Evolutionary conservation across 306 rosid genomes (phyloP), one percentile per base, ranked within the genome.

Genomic region (Lotus japonicus): DNA sequence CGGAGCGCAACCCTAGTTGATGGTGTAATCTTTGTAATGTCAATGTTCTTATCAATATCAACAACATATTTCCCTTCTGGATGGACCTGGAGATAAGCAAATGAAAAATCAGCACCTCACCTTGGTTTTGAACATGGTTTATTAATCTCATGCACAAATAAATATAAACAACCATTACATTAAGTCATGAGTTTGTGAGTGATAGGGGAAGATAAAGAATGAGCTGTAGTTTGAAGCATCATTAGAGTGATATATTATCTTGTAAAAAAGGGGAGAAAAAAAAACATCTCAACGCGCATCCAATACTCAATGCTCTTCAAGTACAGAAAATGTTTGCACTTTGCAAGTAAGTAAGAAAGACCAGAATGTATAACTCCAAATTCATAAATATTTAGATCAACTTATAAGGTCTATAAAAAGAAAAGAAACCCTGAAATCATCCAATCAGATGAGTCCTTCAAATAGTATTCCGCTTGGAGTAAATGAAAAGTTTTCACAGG

Each of bases 11-110:
- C 99, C 77, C 97, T 82, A 6, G 99, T 95, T 11, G 99, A 90
- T 15, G 99, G 99, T 2, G 97, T 95, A 26, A 95, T 95, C 87
- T 95, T 95, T 0, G 99, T 90, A 65, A 95, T 85, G 83, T 95
- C 99, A 48, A 94, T 95, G 69, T 36, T 90, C 79, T 95, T 95
- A 70, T 95, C 99, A 19, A 95, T 88, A 77, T 95, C 99, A 65
- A 95, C 99, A 21, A 95, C 99, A 64, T 95, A 95, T 63, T 95
- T 95, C 55, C 99, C 99, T 80, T 95, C 99, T 0, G 99, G 99
- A 46, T 95, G 99, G 73, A 95, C 99, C 99, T 95, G 75, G 14
- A 35, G 17, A 50, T 60, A 7, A 64, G 52, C 56, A 31, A 33
- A 42, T 16, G 68, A 65, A 19, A 61, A 68, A 6, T 73, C 51